Conservation (phyloP, 2,329 filamentous ascomycete genomes). For the Aphanocladium album region DNA sequence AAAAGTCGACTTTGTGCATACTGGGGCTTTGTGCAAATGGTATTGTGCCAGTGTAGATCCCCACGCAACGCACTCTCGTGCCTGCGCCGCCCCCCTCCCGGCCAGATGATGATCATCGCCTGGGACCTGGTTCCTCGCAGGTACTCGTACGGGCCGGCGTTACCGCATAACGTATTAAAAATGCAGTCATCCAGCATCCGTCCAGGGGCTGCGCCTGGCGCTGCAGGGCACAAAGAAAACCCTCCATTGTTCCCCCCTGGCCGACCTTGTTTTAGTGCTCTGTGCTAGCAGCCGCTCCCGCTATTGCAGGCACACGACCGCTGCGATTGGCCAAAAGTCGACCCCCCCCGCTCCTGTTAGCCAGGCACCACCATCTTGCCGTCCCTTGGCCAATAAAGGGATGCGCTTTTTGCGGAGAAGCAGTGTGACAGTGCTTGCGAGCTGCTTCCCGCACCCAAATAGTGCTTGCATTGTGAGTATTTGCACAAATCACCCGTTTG, state of each 20-base stretch:
- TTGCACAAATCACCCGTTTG: neutral
- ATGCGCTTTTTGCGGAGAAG: neutral
- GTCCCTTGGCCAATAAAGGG: neutral
- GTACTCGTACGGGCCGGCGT: neutral
- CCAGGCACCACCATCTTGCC: neutral
- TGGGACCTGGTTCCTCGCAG: neutral
- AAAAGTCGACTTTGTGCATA: too few relatives aligned
- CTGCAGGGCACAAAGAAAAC: neutral
- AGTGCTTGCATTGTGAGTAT: neutral
- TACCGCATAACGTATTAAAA: neutral
- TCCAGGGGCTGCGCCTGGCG: neutral
- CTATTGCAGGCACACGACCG: constrained; percentile 1
- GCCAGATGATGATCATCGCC: constrained; percentile 6
- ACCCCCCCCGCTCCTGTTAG: neutral
- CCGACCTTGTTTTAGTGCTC: neutral
- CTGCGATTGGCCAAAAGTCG: neutral
- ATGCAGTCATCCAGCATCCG: neutral
- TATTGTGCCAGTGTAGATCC: neutral
- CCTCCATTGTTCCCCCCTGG: neutral
- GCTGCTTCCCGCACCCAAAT: too few relatives aligned
- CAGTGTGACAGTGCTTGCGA: neutral
- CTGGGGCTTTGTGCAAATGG: neutral
- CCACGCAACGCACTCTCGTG: neutral
- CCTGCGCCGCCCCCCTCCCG: too few relatives aligned
- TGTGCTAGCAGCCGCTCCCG: neutral